Base-by-base conservation (phyloP, 2,329 filamentous ascomycete species). In the Alternaria longipes region DNA sequence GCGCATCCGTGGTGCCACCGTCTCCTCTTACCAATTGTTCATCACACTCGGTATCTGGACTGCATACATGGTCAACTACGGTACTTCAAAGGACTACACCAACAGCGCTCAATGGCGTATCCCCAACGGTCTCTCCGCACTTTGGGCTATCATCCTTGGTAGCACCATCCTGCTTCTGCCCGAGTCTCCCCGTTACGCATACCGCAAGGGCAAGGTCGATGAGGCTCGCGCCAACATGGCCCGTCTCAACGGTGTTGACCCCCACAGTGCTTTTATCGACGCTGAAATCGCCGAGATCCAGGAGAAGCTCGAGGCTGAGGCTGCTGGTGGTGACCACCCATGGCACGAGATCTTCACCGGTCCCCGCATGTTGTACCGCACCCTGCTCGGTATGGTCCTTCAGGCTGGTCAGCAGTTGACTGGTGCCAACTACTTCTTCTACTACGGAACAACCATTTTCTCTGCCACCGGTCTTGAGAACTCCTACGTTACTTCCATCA, bases 321-420 rank as follows among this genome's bases (percentile, higher is more conserved):
- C 78, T 14, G 68, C 72, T 32, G 74, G 75, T 30, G 73, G 75
- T 22, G 73, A 74, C 1, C 75, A 77, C 65, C 71, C 72, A 24
- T 77, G 74, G 75, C 71, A 91, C 63, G 89, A 91, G 70, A 86
- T 87, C 69, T 83, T 93, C 67, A 84, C 85, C 60, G 82, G 84
- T 64, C 89, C 89, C 70, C 89, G 88, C 65, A 93, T 91, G 84
- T 67, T 87, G 8, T 88, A 91, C 77, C 85, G 89, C 32, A 89
- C 87, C 1, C 56, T 87, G 0, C 81, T 91, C 0, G 89, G 89
- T 36, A 85, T 91, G 55, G 75, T 82, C 6, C 83, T 91, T 2
- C 87, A 90, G 76, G 85, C 87, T 41, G 85, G 88, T 12, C 89
- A 91, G 76, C 89, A 91, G 74, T 81, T 91, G 7, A 91, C 88